Evolutionary conservation across 2,329 filamentous ascomycete genomes (phyloP), one percentile per base, ranked within the genome.

Genomic region (Penicillium rolfsii): DNA sequence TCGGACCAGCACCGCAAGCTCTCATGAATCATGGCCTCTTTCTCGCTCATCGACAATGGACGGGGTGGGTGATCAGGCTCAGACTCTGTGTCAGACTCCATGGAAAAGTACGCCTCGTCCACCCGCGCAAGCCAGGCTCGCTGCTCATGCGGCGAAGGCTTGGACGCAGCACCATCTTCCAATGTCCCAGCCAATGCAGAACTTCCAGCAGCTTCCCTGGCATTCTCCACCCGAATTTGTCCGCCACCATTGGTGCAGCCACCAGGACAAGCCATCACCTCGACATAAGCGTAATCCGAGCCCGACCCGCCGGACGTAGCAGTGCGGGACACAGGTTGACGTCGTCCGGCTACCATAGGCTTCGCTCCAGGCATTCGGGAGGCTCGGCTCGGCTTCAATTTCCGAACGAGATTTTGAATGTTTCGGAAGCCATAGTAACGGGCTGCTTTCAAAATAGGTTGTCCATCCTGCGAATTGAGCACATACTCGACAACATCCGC

Each of bases 241-340:
- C 95, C 95, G 40, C 95, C 95, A 1, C 95, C 95, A 70, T 99
- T 99, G 57, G 95, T 99, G 79, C 95, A 99, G 3, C 95, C 95
- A n/a, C 95, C 95, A 0, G 95, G 95, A 76, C 95, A 99, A 14
- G 95, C 95, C 95, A 99, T 99, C 60, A 99, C 95, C 78, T 99
- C 95, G 30, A 98, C 91, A 77, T 96, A 98, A n/a, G 90, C 85
- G 74, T 93, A 93, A 38, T 97, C 91, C 6, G 85, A 77, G 14
- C 71, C 70, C 11, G 70, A 64, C 62, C 70, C 64, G 46, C 66
- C 63, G 5, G 71, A 52, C 4, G 70, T 72, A 4, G 71, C 75
- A 46, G 72, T 74, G 7, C 76, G 72, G 35, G 75, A 73, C 16
- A 67, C 58, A 12, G 70, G 66, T 46, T 72, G 69, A 35, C 77